These are phyloP conservation scores for Dillenia turbinata DNA, from an alignment of 164 flowering plant species.

Conservation along the genomic window DNA sequence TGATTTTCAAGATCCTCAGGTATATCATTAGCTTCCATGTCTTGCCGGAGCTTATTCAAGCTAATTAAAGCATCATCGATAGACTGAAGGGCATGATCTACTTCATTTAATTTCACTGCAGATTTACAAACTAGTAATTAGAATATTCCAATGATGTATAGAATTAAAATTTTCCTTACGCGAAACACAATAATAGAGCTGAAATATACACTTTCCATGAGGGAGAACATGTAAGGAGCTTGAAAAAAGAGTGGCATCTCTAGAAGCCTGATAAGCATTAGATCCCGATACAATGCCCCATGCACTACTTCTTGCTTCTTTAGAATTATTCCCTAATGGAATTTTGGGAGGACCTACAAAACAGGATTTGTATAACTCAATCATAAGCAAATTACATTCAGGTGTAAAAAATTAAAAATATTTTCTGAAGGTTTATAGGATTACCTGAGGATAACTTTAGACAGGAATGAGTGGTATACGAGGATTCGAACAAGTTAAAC, in stretches of 20 bases:
- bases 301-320: constrained; percentile 31
- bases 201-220: constrained; percentile 67
- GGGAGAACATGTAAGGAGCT: constrained; percentile 89
- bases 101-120: constrained; percentile 59
- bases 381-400: background rate
- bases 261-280: constrained; percentile 47
- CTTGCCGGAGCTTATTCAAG: constrained; percentile 28
- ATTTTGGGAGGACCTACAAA: constrained; percentile 34
- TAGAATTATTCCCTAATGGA: constrained; percentile 20
- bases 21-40: constrained; percentile 35
- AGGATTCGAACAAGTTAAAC: too few species aligned
- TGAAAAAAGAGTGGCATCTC: constrained; percentile 78
- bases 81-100: constrained; percentile 27
- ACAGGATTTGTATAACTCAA: constrained; percentile 1
- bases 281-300: constrained; percentile 43
- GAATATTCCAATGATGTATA: background rate
- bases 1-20: constrained; percentile 38
- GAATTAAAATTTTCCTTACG: background rate
- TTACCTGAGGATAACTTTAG: constrained; percentile 29
- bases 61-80: constrained; percentile 44
- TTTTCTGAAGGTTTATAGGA: background rate
- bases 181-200: background rate
- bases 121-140: background rate
- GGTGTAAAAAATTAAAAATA: background rate
- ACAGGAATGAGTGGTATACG: too few species aligned